Conservation (phyloP, 2,329 filamentous ascomycete genomes). For the Pseudocercospora vitis region DNA sequence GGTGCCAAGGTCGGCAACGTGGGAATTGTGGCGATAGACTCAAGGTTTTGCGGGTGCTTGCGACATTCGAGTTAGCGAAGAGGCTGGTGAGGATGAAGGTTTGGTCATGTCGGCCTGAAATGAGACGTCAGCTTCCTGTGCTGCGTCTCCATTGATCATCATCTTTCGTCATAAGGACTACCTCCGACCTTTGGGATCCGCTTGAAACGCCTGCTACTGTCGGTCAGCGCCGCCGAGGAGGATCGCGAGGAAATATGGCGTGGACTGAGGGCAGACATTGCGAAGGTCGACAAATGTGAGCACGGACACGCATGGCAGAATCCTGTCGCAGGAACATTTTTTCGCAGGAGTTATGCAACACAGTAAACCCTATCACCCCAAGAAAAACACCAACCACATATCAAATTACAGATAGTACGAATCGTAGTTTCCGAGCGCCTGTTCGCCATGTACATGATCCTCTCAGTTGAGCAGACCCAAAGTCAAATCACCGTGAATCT, state of each 20-base stretch:
- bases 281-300: no score
- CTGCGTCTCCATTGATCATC: constrained; percentile 4
- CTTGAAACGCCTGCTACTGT: neutral
- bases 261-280: no score
- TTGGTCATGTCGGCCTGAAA: constrained; percentile 6
- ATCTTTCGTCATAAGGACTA: constrained; percentile 17
- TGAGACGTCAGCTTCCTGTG: neutral
- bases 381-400: neutral
- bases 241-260: no score
- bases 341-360: neutral
- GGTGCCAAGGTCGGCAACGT: constrained; percentile 7
- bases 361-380: neutral
- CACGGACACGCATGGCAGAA: no score
- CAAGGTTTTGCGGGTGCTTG: constrained; percentile 18
- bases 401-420: neutral
- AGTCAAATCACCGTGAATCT: constrained; percentile 64
- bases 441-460: neutral
- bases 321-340: no score
- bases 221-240: no score
- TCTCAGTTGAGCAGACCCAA: constrained; percentile 50
- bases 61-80: constrained; percentile 1
- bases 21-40: constrained; percentile 20
- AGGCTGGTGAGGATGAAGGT: constrained; percentile 6
- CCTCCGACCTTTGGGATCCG: no score
- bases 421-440: neutral